Conservation (phyloP, 2,329 filamentous ascomycete species). For the Monosporascus sp. region DNA sequence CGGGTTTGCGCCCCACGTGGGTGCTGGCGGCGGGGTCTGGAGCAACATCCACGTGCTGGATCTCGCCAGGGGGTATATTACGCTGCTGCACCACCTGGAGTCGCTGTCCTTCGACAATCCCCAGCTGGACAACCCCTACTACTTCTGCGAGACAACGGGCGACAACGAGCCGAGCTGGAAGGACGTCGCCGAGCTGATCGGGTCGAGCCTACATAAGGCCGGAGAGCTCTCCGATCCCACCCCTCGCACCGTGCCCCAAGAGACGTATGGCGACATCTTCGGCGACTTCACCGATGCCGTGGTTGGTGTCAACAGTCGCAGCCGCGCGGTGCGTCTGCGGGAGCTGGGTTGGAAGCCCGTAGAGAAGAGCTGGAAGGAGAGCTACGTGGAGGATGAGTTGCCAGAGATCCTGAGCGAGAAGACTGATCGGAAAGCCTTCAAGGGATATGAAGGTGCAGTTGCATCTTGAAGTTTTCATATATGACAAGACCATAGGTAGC, state of each 20-base stretch:
- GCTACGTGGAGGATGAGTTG: constrained; percentile 37
- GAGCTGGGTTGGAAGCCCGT: constrained; percentile 39
- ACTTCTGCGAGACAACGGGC: constrained; percentile 38
- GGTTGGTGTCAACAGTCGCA: constrained; percentile 37
- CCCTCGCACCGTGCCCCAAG: constrained; percentile 29
- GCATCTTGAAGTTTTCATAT: constrained; percentile 5
- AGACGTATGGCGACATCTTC: constrained; percentile 36
- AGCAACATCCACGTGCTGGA: constrained; percentile 42
- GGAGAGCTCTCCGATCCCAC: constrained; percentile 32
- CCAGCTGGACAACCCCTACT: constrained; percentile 40
- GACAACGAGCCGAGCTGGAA: constrained; percentile 39
- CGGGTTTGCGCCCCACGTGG: constrained; percentile 39
- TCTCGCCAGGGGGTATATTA: constrained; percentile 39
- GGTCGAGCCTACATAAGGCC: constrained; percentile 28
- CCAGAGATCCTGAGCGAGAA: constrained; percentile 30
- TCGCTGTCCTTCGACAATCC: constrained; percentile 13
- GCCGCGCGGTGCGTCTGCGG: constrained; percentile 36
- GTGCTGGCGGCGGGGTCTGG: constrained; percentile 35
- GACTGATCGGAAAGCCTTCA: constrained; percentile 10
- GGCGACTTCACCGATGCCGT: constrained; percentile 29
- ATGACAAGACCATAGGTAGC: not conserved
- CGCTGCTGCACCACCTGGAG: constrained; percentile 41
- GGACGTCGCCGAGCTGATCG: constrained; percentile 33
- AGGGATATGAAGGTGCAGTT: constrained; percentile 10
- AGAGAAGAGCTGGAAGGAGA: constrained; percentile 36